Evolutionary conservation across 768 basidiomycete species (phyloP).

Genomic region (Serendipita indica): DNA sequence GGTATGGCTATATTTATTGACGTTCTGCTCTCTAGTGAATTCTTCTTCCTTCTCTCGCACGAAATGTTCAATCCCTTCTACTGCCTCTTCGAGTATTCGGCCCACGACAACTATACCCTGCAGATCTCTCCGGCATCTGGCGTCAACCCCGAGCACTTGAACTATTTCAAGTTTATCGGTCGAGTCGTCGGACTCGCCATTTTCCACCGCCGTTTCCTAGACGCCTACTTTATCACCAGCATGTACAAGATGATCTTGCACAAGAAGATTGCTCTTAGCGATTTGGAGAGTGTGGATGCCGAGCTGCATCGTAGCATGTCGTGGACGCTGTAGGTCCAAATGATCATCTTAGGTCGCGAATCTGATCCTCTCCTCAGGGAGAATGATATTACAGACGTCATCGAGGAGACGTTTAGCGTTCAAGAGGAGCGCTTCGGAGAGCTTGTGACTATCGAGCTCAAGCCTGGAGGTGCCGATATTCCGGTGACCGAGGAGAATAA

Average conservation of each 20-base stretch:
- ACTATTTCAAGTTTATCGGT: conserved; percentile 99
- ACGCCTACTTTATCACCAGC: conserved; percentile 97
- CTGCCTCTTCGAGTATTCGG: conserved; percentile 98
- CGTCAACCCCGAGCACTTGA: conserved; percentile 96
- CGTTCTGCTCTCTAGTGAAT: conserved; percentile 49
- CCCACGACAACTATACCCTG: conserved; percentile 98
- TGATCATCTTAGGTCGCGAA: conserved; percentile 3
- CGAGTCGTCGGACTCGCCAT: conserved; percentile 90
- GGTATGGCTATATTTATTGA: background rate
- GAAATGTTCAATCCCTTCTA: conserved; percentile 99
- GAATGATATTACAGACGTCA: conserved; percentile 95
- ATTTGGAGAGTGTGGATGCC: conserved; percentile 92
- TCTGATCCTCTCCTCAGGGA: conserved; percentile 37
- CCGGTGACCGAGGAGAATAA: conserved; percentile 95
- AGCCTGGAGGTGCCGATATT: conserved; percentile 70
- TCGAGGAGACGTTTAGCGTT: conserved; percentile 95
- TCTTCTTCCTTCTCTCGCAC: conserved; percentile 98
- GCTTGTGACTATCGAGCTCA: conserved; percentile 92
- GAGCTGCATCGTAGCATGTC: conserved; percentile 89
- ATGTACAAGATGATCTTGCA: conserved; percentile 99
- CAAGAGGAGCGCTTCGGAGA: conserved; percentile 97
- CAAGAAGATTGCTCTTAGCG: conserved; percentile 89
- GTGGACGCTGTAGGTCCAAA: conserved; percentile 83
- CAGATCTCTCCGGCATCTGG: conserved; percentile 98
- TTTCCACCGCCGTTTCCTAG: conserved; percentile 97